phyloP scores from a whole-genome alignment of 441 rosid genomes.

The Biscutella auriculata region DNA sequence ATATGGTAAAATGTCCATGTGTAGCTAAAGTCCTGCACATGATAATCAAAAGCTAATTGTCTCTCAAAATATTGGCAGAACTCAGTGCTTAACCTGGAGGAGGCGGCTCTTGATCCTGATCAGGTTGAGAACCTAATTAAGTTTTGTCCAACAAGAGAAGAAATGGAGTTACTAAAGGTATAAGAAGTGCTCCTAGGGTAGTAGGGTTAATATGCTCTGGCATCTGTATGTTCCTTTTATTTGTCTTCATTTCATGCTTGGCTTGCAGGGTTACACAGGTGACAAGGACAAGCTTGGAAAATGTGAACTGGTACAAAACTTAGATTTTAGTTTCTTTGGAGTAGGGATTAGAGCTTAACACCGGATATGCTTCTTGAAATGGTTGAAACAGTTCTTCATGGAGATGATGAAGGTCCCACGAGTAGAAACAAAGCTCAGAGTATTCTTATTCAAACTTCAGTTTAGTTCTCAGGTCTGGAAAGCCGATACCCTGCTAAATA shows the following conservation, averaged over 20 bases:
- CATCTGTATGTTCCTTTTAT: neutral
- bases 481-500: neutral
- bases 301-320: constrained; percentile 63
- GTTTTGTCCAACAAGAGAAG: constrained; percentile 75
- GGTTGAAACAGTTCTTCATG: constrained; percentile 60
- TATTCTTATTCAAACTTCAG: constrained; percentile 87
- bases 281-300: constrained; percentile 79
- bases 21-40: neutral
- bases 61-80: constrained; percentile 31
- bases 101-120: constrained; percentile 63
- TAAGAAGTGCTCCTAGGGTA: neutral
- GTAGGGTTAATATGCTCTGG: too few relatives aligned
- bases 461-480: constrained; percentile 60
- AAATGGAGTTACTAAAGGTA: constrained; percentile 45
- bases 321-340: neutral
- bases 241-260: constrained; percentile 8
- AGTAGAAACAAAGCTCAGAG: constrained; percentile 85
- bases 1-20: too few relatives aligned
- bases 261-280: constrained; percentile 65
- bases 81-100: constrained; percentile 66
- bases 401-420: constrained; percentile 89
- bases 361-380: constrained; percentile 14
- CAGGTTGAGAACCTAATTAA: constrained; percentile 83
- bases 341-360: neutral
- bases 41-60: neutral